Base-by-base conservation (phyloP, 202 grass and related monocot species). In the Setaria viridis region DNA sequence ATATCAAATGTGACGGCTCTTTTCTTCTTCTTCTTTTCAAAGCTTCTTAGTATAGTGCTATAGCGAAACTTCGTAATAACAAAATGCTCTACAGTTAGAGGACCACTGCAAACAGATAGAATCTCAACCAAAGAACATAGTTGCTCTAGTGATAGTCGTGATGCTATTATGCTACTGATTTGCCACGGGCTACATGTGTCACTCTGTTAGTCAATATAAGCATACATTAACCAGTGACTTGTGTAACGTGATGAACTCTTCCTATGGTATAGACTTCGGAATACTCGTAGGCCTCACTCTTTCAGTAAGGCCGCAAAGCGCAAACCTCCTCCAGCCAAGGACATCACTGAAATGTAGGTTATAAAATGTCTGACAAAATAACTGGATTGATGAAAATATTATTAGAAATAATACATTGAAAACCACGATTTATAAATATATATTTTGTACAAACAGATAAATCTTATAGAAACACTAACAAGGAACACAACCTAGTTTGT, bases 151-250 rank as follows among this genome's bases (percentile, higher is more conserved):
- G 42, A 72, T 51, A 64, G 39, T 64, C 32, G 11, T 48, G 17
- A 16, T 20, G 46, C 21, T 50, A 72, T 10, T 48, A 48, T 48
- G 47, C 47, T 48, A 48, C 74, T 77, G 74, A 60, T 55, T 25
- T 6, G 37, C 15, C 15, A 34, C 30, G 4, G 33, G 55, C 33
- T 30, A 42, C 37, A 58, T 54, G 39, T 60, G 34, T 35, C 54
- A 60, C 20, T 70, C 12, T 43, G 67, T 46, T 79, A 72, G 53
- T 53, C 11, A 72, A 53, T 56, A 77, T 11, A 4, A 49, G 62
- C 37, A 29, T 85, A 89, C 88, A 83, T 95, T 73, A 60, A 92
- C 84, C 67, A 92, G 80, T 54, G 77, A 80, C 3, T 83, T 85
- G 54, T 95, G 86, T 71, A 85, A 91, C 8, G 60, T 58, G 70